Conservation (phyloP, 441 rosid genomes). For the Bruguiera hainesii region DNA sequence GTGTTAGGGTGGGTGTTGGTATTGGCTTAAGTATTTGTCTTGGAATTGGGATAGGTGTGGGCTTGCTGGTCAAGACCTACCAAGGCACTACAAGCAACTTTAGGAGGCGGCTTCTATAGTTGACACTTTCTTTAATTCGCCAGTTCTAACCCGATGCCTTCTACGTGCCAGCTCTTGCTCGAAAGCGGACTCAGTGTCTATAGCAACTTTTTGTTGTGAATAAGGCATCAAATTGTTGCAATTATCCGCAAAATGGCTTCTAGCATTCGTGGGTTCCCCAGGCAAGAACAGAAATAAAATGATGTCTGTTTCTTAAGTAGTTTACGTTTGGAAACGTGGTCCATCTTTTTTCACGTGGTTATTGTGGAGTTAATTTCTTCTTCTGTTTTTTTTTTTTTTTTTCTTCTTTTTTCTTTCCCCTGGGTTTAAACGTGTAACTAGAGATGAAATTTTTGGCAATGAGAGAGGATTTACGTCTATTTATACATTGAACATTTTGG, state of each 20-base stretch:
- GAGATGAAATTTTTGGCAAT: conserved; percentile 8
- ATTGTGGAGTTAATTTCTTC: neutral
- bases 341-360: neutral
- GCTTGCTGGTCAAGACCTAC: conserved; percentile 66
- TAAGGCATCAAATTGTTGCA: conserved; percentile 16
- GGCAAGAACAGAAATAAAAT: conserved; percentile 12
- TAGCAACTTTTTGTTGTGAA: conserved; percentile 15
- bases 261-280: no score
- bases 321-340: neutral
- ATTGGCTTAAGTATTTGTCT: conserved; percentile 76
- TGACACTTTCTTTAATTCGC: neutral
- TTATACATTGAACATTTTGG: no score
- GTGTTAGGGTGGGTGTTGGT: conserved; percentile 85
- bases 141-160: neutral
- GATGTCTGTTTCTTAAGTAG: neutral
- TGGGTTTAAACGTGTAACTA: neutral
- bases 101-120: conserved; percentile 51
- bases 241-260: neutral
- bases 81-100: conserved; percentile 63
- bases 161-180: neutral
- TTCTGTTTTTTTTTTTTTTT: no score
- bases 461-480: no score
- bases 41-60: conserved; percentile 77
- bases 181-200: conserved; percentile 17
- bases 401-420: neutral